Conservation (phyloP, 768 basidiomycete genomes). For the Calocybe indica region DNA sequence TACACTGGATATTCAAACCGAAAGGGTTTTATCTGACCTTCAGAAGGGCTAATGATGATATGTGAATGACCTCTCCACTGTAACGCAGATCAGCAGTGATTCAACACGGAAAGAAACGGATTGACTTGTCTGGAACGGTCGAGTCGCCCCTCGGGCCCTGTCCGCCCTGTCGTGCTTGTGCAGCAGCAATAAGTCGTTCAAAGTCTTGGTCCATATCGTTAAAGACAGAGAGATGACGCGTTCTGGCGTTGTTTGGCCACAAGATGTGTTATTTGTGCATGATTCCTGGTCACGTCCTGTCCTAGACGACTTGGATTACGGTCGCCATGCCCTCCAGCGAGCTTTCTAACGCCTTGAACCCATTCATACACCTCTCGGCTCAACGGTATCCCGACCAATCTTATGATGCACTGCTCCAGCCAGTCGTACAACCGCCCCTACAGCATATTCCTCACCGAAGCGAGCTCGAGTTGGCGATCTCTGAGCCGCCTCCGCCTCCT, state of each 20-base stretch:
- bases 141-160: constrained; percentile 38
- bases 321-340: constrained; percentile 60
- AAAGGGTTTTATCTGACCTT: constrained; percentile 53
- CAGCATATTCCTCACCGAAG: constrained; percentile 52
- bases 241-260: constrained; percentile 20
- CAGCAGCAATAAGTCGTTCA: constrained; percentile 44
- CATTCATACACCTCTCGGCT: constrained; percentile 40
- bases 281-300: no score
- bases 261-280: no score
- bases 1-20: no score
- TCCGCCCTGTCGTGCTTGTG: constrained; percentile 36
- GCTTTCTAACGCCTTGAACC: constrained; percentile 76
- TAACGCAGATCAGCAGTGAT: constrained; percentile 4
- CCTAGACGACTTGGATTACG: background rate
- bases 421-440: constrained; percentile 13
- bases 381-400: background rate
- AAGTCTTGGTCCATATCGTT: constrained; percentile 44
- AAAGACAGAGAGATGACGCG: constrained; percentile 36
- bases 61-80: constrained; percentile 93
- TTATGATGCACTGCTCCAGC: background rate
- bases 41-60: constrained; percentile 92
- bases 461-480: constrained; percentile 59
- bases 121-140: constrained; percentile 73
- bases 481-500: constrained; percentile 32
- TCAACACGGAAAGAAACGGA: constrained; percentile 4